Base-by-base conservation (phyloP, 352 stramenopile genomes). In the Phytophthora citrophthora region DNA sequence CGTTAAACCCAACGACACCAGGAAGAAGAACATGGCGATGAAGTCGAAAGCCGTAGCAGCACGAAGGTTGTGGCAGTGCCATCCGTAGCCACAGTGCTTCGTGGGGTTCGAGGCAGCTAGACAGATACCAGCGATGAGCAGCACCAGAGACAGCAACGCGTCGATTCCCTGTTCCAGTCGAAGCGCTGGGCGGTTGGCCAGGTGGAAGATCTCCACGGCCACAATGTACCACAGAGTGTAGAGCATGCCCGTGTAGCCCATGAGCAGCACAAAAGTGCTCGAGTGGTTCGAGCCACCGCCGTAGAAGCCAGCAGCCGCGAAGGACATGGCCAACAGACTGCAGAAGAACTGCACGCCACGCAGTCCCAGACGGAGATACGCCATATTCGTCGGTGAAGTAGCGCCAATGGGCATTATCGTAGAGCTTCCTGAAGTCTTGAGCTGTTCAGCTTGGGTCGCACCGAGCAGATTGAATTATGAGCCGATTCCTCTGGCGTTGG, bases 211-310 rank as follows among this genome's bases (percentile, higher is more conserved):
- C 48, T 92, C 76, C n/a, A 90, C 68, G 8, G 59, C 74, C 36
- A 83, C 52, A 1, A 88, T 1, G 29, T 74, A 64, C 68, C 71
- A 89, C 45, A 89, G 63, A 5, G 48, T 71, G 62, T 88, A 90
- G 13, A 92, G 55, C 80, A 89, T 79, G 13, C 73, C 61, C 4
- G 79, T 84, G 67, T 90, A 90, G 16, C 75, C 70, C 71, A 89
- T 80, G 31, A 91, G 61, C 36, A 89, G 70, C 16, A 63, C 68
- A 60, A 91, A 91, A 8, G 72, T 86, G 57, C 70, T 62, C 15
- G 65, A 72, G 48, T 51, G 65, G 2, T 56, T 62, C 2, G 56
- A 38, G 31, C 53, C 48, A n/a, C 65, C 65, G 40, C 43, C 54
- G 36, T 61, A 61, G 50, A 72, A 78, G 16, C 65, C 61, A 1